These are phyloP conservation scores for Camellia sinensis DNA, from an alignment of 148 eudicot species.

Conservation along the genomic window DNA sequence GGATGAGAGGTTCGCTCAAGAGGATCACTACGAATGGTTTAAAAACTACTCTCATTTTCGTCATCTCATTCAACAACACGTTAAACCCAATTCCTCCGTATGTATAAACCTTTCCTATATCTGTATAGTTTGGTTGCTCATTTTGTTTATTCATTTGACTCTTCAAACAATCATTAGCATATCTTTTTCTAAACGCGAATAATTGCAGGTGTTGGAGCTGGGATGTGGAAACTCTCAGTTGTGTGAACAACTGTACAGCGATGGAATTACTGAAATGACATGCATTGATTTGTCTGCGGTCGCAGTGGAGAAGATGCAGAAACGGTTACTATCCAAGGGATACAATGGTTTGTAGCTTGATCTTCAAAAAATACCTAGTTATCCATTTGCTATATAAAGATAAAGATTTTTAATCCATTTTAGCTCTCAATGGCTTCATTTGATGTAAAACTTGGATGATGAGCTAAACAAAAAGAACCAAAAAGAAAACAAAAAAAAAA, in stretches of 20 bases:
- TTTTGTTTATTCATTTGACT: not conserved
- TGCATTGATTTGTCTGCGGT: constrained; percentile 87
- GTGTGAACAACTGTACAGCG: constrained; percentile 74
- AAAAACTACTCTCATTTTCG: constrained; percentile 94
- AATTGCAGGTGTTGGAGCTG: constrained; percentile 73
- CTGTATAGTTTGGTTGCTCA: not conserved
- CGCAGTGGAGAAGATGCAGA: constrained; percentile 74
- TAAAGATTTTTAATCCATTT: not conserved
- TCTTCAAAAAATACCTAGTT: not conserved
- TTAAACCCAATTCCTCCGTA: constrained; percentile 65
- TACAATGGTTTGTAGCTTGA: constrained; percentile 49
- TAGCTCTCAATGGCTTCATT: not conserved
- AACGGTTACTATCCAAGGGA: constrained; percentile 51
- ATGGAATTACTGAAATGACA: constrained; percentile 69
- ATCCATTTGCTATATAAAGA: not conserved
- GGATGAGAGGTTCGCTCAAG: constrained; percentile 76
- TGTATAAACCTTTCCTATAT: constrained; percentile 30
- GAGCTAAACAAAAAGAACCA: not conserved
- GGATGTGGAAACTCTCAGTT: constrained; percentile 96
- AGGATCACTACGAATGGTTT: constrained; percentile 94
- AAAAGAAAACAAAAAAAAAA: not conserved
- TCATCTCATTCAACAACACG: constrained; percentile 68
- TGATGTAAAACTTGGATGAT: not conserved
- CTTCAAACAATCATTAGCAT: not conserved
- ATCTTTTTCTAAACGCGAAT: not conserved